Conservation (phyloP, 805 yeast species). For the Barnettozyma sucrosica region DNA sequence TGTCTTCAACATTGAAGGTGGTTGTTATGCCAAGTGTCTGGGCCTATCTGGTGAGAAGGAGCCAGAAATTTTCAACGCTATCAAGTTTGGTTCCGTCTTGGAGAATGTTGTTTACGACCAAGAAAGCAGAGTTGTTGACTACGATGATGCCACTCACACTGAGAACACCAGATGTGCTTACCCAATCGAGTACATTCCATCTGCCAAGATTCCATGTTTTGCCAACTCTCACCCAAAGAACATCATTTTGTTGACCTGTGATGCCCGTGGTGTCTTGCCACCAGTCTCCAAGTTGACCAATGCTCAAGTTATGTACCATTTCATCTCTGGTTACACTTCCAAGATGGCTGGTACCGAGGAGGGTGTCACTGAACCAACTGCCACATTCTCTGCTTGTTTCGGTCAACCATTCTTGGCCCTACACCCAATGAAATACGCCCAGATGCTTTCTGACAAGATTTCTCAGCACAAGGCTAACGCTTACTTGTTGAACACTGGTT, state of each 20-base stretch:
- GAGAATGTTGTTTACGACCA: constrained; percentile 91
- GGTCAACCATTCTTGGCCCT: constrained; percentile 98
- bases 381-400: constrained; percentile 96
- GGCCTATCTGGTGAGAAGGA: constrained; percentile 87
- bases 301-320: constrained; percentile 98
- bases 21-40: constrained; percentile 97
- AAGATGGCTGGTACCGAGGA: constrained; percentile 99
- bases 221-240: constrained; percentile 89
- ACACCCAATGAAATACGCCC: constrained; percentile 97
- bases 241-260: constrained; percentile 90
- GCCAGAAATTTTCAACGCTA: constrained; percentile 95
- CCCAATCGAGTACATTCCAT: constrained; percentile 95
- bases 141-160: constrained; percentile 73
- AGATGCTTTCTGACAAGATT: constrained; percentile 92
- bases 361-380: constrained; percentile 97
- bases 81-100: constrained; percentile 88
- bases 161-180: constrained; percentile 98
- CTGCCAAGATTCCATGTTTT: constrained; percentile 92
- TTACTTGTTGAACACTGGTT: constrained; percentile 96
- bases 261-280: constrained; percentile 96
- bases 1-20: constrained; percentile 98
- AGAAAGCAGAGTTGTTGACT: constrained; percentile 75
- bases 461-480: constrained; percentile 83
- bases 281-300: constrained; percentile 92
- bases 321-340: constrained; percentile 96